Evolutionary conservation across 768 basidiomycete genomes (phyloP).

Genomic region (Macrolepiota fuliginosa): DNA sequence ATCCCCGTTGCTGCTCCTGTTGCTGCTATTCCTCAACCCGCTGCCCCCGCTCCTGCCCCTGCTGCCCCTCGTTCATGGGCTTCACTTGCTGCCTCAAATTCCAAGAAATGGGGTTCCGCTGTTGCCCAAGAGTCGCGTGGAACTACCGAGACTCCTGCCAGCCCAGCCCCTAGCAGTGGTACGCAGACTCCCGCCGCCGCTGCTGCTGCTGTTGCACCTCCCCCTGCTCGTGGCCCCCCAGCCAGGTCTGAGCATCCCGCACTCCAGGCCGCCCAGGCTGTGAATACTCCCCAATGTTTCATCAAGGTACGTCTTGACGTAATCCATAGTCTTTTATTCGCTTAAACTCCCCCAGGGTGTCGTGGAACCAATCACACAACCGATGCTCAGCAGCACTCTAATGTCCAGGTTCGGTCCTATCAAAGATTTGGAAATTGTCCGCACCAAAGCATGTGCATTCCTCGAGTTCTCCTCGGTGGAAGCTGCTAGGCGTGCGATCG

Average conservation of each 20-base stretch:
- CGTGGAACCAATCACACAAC: conserved; percentile 56
- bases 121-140: conserved; percentile 79
- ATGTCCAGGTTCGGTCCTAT: conserved; percentile 71
- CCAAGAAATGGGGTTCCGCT: conserved; percentile 81
- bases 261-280: conserved; percentile 52
- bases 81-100: conserved; percentile 80
- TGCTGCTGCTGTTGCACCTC: conserved; percentile 16
- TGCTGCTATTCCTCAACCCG: conserved; percentile 25
- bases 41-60: conserved; percentile 35
- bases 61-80: conserved; percentile 86
- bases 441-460: conserved; percentile 89
- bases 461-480: conserved; percentile 82
- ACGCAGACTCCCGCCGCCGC: conserved; percentile 30
- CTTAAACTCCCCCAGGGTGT: conserved; percentile 54
- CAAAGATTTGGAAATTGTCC: conserved; percentile 88
- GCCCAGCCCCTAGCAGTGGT: conserved; percentile 38
- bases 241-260: conserved; percentile 40
- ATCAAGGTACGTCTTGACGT: conserved; percentile 65
- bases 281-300: conserved; percentile 81
- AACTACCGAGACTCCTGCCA: conserved; percentile 58
- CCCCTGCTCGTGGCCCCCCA: conserved; percentile 29
- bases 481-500: conserved; percentile 82
- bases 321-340: not conserved
- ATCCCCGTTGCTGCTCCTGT: conserved; percentile 28
- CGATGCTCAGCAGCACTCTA: conserved; percentile 48